Evolutionary conservation across 2,329 filamentous ascomycete species (phyloP).

Genomic region (Emmonsiellopsis sp.): DNA sequence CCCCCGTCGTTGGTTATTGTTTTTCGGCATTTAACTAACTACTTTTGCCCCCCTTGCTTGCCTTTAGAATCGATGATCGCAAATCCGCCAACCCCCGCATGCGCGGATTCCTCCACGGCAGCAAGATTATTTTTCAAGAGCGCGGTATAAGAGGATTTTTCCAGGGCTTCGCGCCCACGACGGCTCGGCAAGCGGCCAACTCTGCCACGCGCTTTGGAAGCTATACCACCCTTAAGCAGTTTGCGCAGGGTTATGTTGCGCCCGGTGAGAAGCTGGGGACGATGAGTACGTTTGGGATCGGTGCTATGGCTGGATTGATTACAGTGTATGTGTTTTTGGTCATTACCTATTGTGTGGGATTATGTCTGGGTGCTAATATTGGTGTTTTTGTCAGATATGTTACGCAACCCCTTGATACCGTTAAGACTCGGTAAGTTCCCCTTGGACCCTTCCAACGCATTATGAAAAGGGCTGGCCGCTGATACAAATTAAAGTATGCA

Average conservation of each 20-base stretch:
- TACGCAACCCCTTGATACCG: slow-evolving; percentile 70
- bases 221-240: slow-evolving; percentile 82
- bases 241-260: slow-evolving; percentile 83
- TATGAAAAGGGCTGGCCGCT: not conserved
- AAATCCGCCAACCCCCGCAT: slow-evolving; percentile 78
- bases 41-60: not conserved
- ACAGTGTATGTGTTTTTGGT: slow-evolving; percentile 58
- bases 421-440: slow-evolving; percentile 63
- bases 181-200: slow-evolving; percentile 88
- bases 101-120: slow-evolving; percentile 84
- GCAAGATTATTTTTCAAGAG: slow-evolving; percentile 76
- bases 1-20: not conserved
- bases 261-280: slow-evolving; percentile 91
- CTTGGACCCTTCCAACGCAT: slow-evolving; percentile 13
- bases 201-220: slow-evolving; percentile 82
- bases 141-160: slow-evolving; percentile 88
- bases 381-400: slow-evolving; percentile 29
- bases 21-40: not conserved
- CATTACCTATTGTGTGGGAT: not conserved
- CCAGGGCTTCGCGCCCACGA: slow-evolving; percentile 92
- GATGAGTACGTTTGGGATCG: slow-evolving; percentile 80
- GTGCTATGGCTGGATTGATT: slow-evolving; percentile 77
- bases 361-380: not conserved
- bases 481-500: slow-evolving; percentile 62
- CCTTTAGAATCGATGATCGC: slow-evolving; percentile 77